Percentiles rank a stretch among this genome's conserved stretches.
Conservation (phyloP, 306 rosid genomes). For the Biancaea sappan region DNA sequence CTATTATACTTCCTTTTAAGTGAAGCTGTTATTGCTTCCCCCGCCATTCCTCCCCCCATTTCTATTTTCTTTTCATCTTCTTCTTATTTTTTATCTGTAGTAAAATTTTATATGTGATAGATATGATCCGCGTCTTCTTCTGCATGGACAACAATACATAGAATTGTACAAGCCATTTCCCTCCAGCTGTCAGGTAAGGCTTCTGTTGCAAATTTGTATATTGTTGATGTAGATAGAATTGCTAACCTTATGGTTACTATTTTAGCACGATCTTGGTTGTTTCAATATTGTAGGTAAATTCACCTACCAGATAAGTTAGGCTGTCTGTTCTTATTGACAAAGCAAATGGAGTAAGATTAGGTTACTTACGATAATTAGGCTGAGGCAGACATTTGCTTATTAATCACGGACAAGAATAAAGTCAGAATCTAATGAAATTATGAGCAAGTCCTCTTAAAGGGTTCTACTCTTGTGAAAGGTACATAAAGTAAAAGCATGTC, state of each 20-base stretch:
- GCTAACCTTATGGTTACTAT: conserved; percentile 20
- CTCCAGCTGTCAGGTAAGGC: conserved; percentile 71
- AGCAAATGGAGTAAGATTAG: neutral
- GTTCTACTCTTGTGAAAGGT: neutral
- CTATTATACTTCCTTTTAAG: neutral
- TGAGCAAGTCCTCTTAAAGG: neutral
- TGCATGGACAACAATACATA: conserved; percentile 93
- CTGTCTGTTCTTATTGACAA: neutral
- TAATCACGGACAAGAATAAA: neutral
- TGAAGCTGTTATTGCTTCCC: conserved; percentile 25
- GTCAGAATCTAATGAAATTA: conserved; percentile 20
- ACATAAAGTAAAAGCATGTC: neutral
- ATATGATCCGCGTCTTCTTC: conserved; percentile 81
- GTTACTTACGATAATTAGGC: neutral
- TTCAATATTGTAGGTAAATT: conserved; percentile 2
- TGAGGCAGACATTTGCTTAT: neutral
- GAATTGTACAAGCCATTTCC: conserved; percentile 85
- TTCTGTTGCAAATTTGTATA: conserved; percentile 35
- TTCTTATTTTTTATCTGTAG: conserved; percentile 14
- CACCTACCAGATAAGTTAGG: neutral
- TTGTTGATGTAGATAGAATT: conserved; percentile 25
- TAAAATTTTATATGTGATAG: conserved; percentile 45
- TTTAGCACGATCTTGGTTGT: neutral
- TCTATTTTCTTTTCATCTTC: too few species aligned
- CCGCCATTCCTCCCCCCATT: too few species aligned